These are phyloP conservation scores for Nectriaceae sp. DNA, from an alignment of 2,329 filamentous ascomycete species.

Conservation along the genomic window DNA sequence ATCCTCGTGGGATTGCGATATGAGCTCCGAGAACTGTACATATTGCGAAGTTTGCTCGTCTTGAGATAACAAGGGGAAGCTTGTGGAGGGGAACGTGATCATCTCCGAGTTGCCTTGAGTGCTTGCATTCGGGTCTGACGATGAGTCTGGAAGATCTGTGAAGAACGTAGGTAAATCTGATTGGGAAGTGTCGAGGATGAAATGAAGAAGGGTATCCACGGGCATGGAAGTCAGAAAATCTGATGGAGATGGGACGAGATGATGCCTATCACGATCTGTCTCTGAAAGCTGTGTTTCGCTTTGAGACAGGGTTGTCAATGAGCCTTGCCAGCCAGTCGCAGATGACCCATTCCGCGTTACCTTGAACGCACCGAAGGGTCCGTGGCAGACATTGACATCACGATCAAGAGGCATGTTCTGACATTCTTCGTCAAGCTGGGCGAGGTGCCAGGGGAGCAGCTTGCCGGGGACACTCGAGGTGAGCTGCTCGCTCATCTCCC, in stretches of 20 bases:
- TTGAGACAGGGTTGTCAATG: too few relatives aligned
- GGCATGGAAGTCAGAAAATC: neutral
- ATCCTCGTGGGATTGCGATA: neutral
- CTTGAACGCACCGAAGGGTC: constrained; percentile 17
- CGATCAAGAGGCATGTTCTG: neutral
- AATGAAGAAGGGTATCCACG: neutral
- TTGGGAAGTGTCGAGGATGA: neutral
- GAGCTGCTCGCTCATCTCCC: constrained; percentile 15
- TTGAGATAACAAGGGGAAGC: neutral
- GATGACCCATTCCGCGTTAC: too few relatives aligned
- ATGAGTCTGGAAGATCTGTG: neutral
- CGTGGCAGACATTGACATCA: constrained; percentile 13
- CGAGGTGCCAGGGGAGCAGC: constrained; percentile 7
- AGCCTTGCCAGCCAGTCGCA: too few relatives aligned
- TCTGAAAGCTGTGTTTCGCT: too few relatives aligned
- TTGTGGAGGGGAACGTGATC: too few relatives aligned
- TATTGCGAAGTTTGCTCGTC: neutral
- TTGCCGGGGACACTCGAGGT: constrained; percentile 5
- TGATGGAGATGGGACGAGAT: neutral
- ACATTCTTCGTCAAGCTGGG: constrained; percentile 18
- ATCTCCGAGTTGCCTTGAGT: neutral
- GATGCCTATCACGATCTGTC: too few relatives aligned
- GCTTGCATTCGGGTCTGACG: neutral
- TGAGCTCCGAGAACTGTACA: neutral
- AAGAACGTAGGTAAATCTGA: neutral